Evolutionary conservation across 352 stramenopile genomes (phyloP).

Genomic region (Globisporangium emineosum): DNA sequence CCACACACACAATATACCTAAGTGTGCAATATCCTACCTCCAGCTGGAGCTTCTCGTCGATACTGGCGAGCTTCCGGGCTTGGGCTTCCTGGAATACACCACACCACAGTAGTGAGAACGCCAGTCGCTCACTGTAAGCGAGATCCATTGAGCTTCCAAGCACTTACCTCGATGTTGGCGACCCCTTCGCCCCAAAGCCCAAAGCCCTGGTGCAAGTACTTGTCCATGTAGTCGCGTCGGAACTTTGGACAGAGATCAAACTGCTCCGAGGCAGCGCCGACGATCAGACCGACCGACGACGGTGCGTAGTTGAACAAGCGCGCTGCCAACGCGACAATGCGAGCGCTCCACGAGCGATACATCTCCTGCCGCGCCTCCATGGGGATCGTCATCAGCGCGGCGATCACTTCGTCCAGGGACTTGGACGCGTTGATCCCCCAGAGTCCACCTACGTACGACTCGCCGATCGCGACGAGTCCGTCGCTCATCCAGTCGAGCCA

Average conservation of each 20-base stretch:
- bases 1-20: no score
- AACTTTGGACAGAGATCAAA: slow-evolving; percentile 76
- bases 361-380: slow-evolving; percentile 82
- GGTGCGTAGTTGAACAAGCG: slow-evolving; percentile 77
- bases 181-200: slow-evolving; percentile 61
- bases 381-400: slow-evolving; percentile 72
- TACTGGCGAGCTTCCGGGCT: slow-evolving; percentile 59
- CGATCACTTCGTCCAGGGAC: slow-evolving; percentile 69
- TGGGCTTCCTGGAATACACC: slow-evolving; percentile 42
- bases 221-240: slow-evolving; percentile 69
- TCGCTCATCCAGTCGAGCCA: slow-evolving; percentile 89
- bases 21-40: slow-evolving; percentile 22
- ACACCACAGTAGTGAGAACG: background rate
- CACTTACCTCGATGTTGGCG: slow-evolving; percentile 33
- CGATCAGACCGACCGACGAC: slow-evolving; percentile 63
- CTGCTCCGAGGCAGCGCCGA: slow-evolving; percentile 65
- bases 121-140: no score
- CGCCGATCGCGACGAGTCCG: slow-evolving; percentile 75
- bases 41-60: slow-evolving; percentile 60
- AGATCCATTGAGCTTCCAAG: background rate
- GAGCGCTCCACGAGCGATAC: slow-evolving; percentile 83
- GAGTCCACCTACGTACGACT: slow-evolving; percentile 77
- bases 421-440: slow-evolving; percentile 55
- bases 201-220: slow-evolving; percentile 75
- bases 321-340: slow-evolving; percentile 65